Conservation (phyloP, 768 basidiomycete genomes). For the Leucocoprinus leucothites region DNA sequence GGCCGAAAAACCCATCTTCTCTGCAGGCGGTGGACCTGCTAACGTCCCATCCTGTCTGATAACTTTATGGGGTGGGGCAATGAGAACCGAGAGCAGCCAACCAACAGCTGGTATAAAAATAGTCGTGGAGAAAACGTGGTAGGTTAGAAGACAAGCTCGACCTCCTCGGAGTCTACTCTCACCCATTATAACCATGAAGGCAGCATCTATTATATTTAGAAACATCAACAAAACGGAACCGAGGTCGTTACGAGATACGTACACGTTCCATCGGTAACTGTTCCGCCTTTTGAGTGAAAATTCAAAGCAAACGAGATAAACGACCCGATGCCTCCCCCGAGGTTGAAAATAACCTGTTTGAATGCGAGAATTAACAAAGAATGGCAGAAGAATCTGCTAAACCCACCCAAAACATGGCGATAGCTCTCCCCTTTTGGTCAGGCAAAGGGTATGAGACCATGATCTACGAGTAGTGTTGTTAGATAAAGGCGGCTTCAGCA, state of each 20-base stretch:
- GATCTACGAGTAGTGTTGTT: constrained; percentile 16
- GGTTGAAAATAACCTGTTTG: constrained; percentile 25
- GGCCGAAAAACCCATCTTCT: constrained; percentile 12
- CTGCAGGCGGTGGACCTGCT: constrained; percentile 20
- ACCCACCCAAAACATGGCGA: constrained; percentile 24
- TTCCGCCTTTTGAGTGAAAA: constrained; percentile 24
- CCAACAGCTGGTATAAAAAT: constrained; percentile 17
- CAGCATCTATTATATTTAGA: constrained; percentile 18
- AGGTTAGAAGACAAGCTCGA: background rate
- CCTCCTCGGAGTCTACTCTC: constrained; percentile 6
- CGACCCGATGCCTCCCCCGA: constrained; percentile 27
- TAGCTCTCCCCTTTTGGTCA: constrained; percentile 24
- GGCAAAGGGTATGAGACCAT: constrained; percentile 28
- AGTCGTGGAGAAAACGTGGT: background rate
- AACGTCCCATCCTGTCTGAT: constrained; percentile 22
- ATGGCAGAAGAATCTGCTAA: background rate
- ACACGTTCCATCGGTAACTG: constrained; percentile 28
- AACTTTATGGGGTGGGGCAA: constrained; percentile 25
- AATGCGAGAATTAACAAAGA: background rate
- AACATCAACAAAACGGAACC: background rate
- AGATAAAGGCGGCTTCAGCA: background rate
- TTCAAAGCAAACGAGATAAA: constrained; percentile 27
- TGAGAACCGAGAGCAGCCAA: constrained; percentile 21
- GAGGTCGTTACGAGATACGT: background rate
- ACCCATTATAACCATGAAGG: constrained; percentile 28